Conservation (phyloP, 2,329 filamentous ascomycete species). For the Pestalotiopsis sp. region DNA sequence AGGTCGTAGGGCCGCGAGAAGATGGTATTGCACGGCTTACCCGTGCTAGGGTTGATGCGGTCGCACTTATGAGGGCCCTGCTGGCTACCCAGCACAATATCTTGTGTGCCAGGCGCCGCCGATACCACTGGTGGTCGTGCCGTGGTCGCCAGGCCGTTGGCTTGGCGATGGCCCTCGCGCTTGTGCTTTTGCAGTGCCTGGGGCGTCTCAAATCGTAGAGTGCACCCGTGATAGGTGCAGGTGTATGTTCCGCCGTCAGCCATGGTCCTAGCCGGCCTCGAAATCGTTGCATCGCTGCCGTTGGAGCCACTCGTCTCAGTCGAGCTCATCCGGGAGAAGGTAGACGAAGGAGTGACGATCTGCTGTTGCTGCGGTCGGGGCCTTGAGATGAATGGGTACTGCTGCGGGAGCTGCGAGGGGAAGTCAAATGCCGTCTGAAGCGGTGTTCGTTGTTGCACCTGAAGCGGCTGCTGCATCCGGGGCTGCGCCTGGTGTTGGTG, state of each 20-base stretch:
- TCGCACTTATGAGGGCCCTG: conserved; percentile 92
- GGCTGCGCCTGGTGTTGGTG: conserved; percentile 19
- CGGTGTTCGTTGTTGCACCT: conserved; percentile 20
- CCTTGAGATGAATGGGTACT: conserved; percentile 38
- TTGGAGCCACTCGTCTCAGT: conserved; percentile 40
- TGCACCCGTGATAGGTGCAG: conserved; percentile 93
- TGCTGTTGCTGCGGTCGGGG: conserved; percentile 29
- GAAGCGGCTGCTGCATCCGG: conserved; percentile 25
- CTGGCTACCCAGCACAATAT: conserved; percentile 76
- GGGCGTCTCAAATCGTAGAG: conserved; percentile 84
- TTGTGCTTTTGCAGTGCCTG: conserved; percentile 92
- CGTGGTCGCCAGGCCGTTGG: conserved; percentile 54
- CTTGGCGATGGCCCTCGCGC: conserved; percentile 85
- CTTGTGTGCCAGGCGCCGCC: conserved; percentile 42
- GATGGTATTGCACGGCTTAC: conserved; percentile 90
- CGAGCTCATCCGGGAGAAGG: conserved; percentile 44
- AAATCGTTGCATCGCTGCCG: conserved; percentile 35
- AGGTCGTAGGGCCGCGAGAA: conserved; percentile 97
- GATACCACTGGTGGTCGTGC: conserved; percentile 22
- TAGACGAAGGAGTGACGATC: conserved; percentile 40
- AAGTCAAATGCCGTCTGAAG: conserved; percentile 32
- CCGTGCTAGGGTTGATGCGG: conserved; percentile 90
- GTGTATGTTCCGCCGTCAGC: conserved; percentile 91
- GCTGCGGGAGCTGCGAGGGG: conserved; percentile 37
- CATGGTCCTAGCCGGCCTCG: conserved; percentile 62